Conservation (phyloP, 139 green algal species). For the Limnomonas spitsbergensis region DNA sequence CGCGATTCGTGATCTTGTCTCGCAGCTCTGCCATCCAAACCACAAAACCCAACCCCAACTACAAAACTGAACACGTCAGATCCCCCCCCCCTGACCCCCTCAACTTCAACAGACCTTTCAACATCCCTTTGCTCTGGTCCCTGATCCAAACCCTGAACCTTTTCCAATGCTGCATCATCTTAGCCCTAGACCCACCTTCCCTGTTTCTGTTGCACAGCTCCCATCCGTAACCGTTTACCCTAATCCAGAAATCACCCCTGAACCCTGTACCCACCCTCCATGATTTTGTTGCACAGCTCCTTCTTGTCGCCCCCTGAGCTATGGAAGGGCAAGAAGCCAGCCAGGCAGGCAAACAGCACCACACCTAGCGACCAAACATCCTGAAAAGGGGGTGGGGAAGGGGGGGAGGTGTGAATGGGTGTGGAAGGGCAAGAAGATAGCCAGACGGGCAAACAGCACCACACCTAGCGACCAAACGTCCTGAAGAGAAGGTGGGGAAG, state of each 20-base stretch:
- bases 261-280: conserved; percentile 55
- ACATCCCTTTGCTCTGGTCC: too few species aligned
- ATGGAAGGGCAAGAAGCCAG: conserved; percentile 80
- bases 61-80: too few species aligned
- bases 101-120: too few species aligned
- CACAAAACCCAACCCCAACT: too few species aligned
- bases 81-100: too few species aligned
- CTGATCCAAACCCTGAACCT: too few species aligned
- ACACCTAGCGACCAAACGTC: background rate
- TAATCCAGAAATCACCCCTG: conserved; percentile 51
- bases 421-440: too few species aligned
- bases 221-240: conserved; percentile 58
- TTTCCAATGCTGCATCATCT: conserved; percentile 26
- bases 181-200: conserved; percentile 51
- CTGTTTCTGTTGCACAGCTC: conserved; percentile 78
- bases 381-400: background rate
- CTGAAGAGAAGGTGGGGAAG: background rate
- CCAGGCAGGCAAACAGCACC: conserved; percentile 86
- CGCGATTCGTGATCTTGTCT: too few species aligned
- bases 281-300: conserved; percentile 76
- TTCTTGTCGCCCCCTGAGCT: conserved; percentile 62
- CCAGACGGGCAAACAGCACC: background rate
- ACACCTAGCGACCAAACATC: conserved; percentile 84
- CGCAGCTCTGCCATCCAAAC: too few species aligned
- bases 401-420: too few species aligned